Percentiles rank a stretch among this genome's conserved stretches.
These are phyloP conservation scores for Triangularia setosa DNA, from an alignment of 2,329 filamentous ascomycete genomes.

Conservation along the genomic window DNA sequence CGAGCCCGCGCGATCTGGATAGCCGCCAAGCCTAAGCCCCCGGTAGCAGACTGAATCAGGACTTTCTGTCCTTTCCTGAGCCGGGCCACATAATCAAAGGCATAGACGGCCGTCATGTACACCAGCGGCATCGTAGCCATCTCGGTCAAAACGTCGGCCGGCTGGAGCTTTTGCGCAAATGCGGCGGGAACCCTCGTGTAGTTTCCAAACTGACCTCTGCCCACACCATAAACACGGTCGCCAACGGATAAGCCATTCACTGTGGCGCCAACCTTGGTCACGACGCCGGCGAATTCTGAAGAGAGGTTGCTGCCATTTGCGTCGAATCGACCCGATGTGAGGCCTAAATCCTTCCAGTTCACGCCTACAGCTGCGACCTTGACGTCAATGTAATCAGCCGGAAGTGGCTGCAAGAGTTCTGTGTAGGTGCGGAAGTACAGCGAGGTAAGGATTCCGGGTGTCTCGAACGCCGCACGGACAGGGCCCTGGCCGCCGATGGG, in stretches of 20 bases:
- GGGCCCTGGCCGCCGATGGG: too few species aligned
- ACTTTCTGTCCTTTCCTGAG: constrained; percentile 37
- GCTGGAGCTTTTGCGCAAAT: constrained; percentile 30
- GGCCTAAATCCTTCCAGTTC: constrained; percentile 39
- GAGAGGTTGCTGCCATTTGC: too few species aligned
- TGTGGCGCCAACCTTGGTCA: constrained; percentile 26
- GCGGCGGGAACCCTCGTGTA: neutral
- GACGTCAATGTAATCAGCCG: constrained; percentile 33
- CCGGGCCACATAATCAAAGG: constrained; percentile 36
- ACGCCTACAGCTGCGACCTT: constrained; percentile 33
- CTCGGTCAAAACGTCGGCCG: constrained; percentile 33
- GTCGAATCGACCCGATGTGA: constrained; percentile 28
- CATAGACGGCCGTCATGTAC: constrained; percentile 40
- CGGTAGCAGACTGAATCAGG: constrained; percentile 38
- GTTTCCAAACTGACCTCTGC: constrained; percentile 10
- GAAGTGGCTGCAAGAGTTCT: constrained; percentile 1
- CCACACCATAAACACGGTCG: constrained; percentile 28
- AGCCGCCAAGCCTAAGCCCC: constrained; percentile 38
- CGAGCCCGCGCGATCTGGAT: constrained; percentile 37
- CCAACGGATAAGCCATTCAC: constrained; percentile 20
- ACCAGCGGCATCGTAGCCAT: constrained; percentile 40
- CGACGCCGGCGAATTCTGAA: constrained; percentile 19
- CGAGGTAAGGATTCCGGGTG: constrained; percentile 28
- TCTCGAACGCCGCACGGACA: neutral
- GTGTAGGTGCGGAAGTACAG: constrained; percentile 26